These are phyloP conservation scores for Centrapalus pauciflorus DNA, from an alignment of 129 eudicot genomes.

Conservation along the genomic window DNA sequence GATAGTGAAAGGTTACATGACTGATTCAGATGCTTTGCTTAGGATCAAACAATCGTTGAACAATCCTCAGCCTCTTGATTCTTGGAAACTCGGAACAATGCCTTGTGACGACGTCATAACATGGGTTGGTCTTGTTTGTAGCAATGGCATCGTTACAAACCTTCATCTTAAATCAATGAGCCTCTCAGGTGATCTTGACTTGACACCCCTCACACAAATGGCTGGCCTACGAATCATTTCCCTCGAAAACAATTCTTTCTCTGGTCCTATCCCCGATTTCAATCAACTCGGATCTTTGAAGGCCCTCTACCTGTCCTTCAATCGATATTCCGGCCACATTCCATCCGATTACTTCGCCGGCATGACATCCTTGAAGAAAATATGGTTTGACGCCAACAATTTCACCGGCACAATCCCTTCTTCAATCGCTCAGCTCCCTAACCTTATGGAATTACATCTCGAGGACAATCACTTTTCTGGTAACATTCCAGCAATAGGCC, in stretches of 20 bases:
- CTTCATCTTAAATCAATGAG: conserved; percentile 41
- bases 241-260: conserved; percentile 39
- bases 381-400: conserved; percentile 51
- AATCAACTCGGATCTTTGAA: conserved; percentile 41
- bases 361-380: conserved; percentile 51
- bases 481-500: conserved; percentile 40
- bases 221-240: conserved; percentile 40
- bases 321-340: conserved; percentile 56
- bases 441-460: conserved; percentile 49
- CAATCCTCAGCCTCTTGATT: conserved; percentile 43
- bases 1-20: conserved; percentile 29
- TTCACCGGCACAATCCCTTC: conserved; percentile 56
- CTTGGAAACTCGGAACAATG: conserved; percentile 49
- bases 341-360: conserved; percentile 34
- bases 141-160: conserved; percentile 34
- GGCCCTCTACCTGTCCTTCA: conserved; percentile 44
- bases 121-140: conserved; percentile 55
- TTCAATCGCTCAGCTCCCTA: conserved; percentile 35
- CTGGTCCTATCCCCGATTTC: conserved; percentile 60
- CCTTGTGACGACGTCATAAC: conserved; percentile 37
- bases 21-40: conserved; percentile 61
- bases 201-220: conserved; percentile 42
- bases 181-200: conserved; percentile 54
- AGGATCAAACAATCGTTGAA: conserved; percentile 39
- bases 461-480: conserved; percentile 61